Percentiles rank a stretch among this genome's conserved stretches.
These are phyloP conservation scores for Tricholoma furcatifolium DNA, from an alignment of 768 basidiomycete genomes.

Conservation along the genomic window DNA sequence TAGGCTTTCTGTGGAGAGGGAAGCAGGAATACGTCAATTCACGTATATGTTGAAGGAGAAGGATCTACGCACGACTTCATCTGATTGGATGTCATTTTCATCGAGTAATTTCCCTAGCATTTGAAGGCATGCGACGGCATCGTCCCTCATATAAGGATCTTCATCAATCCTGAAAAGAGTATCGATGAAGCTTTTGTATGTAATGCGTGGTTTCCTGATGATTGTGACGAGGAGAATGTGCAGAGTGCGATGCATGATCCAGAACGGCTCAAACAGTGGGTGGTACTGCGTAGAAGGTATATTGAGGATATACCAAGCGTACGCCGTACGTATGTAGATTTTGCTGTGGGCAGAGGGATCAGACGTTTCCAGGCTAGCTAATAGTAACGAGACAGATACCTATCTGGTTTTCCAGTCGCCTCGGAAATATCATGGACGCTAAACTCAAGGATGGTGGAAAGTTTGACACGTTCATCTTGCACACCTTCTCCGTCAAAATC, in stretches of 20 bases:
- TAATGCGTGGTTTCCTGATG: constrained; percentile 31
- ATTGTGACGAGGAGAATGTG: constrained; percentile 44
- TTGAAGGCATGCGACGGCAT: constrained; percentile 23
- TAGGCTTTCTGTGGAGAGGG: constrained; percentile 40
- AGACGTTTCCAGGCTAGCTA: neutral
- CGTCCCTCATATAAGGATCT: constrained; percentile 11
- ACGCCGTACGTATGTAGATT: constrained; percentile 59
- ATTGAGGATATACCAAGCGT: constrained; percentile 72
- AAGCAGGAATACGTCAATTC: neutral
- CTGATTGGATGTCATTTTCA: constrained; percentile 40
- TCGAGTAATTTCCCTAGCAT: constrained; percentile 45
- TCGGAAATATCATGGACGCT: constrained; percentile 41
- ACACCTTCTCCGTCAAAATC: constrained; percentile 29
- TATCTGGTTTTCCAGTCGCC: constrained; percentile 35
- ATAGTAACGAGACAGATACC: constrained; percentile 36
- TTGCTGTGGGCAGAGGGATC: constrained; percentile 39
- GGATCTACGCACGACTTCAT: constrained; percentile 43
- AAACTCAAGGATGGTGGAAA: constrained; percentile 46
- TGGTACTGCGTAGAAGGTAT: constrained; percentile 45
- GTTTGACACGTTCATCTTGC: constrained; percentile 29
- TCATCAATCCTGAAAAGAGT: constrained; percentile 27
- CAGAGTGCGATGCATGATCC: constrained; percentile 47
- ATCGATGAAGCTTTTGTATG: constrained; percentile 38
- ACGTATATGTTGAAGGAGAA: neutral
- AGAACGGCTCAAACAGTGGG: constrained; percentile 45